Evolutionary conservation across 192 early-diverging fungal genomes (phyloP), one percentile per base, ranked within the genome.

Genomic region (Coemansia asiatica): DNA sequence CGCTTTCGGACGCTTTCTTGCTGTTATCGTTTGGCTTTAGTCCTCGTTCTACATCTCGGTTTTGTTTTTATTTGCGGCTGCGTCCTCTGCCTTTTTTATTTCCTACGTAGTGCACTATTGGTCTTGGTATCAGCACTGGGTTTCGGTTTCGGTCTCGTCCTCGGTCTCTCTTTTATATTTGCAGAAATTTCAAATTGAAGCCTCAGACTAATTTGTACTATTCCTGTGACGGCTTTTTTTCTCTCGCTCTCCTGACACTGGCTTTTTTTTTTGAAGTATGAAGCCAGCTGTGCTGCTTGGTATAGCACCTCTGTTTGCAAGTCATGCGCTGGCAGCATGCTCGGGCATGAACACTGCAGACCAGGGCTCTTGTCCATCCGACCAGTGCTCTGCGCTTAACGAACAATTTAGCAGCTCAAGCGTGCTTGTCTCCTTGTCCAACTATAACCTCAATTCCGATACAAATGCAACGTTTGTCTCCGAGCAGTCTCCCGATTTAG

Each of bases 251-350:
- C n/a, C n/a, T n/a, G n/a, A 25, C 57, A 22, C 40, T 44, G 40
- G 40, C 6, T 44, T 44, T 44, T 13, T 44, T 33, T 15, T n/a
- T 28, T 59, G 7, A n/a, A 48, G 9, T 18, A 80, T 80, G 77
- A 68, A 51, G 36, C 46, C 36, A 19, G 25, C 31, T 9, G 55
- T 61, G 33, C 65, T 71, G n/a, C 31, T 75, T 33, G 63, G 62
- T n/a, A 46, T 51, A 5, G 62, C 66, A 8, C 33, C 77, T 21
- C 63, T 67, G 48, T 48, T 74, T 63, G 48, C 66, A 56, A 58
- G 66, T 15, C 72, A 75, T 74, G 77, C 69, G 66, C 77, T 71
- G 71, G 77, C 68, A 65, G 77, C 77, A 80, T 80, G 77, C 56
- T 68, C 77, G 25, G 77, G 77, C 23, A 70, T 80, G 77, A 80